Conservation (phyloP, 306 rosid genomes). For the Lotus japonicus region DNA sequence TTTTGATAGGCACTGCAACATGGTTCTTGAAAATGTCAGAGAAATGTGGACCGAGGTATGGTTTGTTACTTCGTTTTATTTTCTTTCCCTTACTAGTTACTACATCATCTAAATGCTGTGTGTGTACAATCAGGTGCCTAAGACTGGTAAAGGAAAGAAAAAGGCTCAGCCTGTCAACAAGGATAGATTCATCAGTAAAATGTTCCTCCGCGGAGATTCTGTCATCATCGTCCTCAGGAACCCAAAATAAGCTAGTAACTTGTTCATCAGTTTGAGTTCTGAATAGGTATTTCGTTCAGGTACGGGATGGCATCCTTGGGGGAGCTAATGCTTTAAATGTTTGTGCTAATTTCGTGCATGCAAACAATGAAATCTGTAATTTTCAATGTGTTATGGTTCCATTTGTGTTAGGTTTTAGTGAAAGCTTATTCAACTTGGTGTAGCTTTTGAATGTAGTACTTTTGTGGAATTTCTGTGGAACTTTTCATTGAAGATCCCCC, state of each 20-base stretch:
- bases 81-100: not conserved
- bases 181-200: conserved; percentile 88
- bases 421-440: conserved; percentile 30
- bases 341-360: conserved; percentile 77
- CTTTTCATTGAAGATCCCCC: not conserved
- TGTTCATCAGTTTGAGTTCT: conserved; percentile 46
- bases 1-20: conserved; percentile 90
- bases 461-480: conserved; percentile 32
- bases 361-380: conserved; percentile 74
- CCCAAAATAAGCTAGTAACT: conserved; percentile 50
- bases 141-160: conserved; percentile 88
- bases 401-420: conserved; percentile 37
- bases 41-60: conserved; percentile 99
- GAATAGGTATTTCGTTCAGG: conserved; percentile 68
- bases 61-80: not conserved
- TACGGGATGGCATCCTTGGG: conserved; percentile 77
- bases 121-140: conserved; percentile 50
- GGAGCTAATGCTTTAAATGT: conserved; percentile 72
- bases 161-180: conserved; percentile 90
- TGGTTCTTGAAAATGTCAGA: conserved; percentile 94
- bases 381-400: conserved; percentile 48
- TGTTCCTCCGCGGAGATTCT: conserved; percentile 88
- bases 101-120: not conserved
- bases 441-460: conserved; percentile 43
- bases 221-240: conserved; percentile 90